Percentiles rank a stretch among this genome's conserved stretches.
Evolutionary conservation across 202 grass and related monocot genomes (phyloP).

Genomic region (Elaeis oleifera): DNA sequence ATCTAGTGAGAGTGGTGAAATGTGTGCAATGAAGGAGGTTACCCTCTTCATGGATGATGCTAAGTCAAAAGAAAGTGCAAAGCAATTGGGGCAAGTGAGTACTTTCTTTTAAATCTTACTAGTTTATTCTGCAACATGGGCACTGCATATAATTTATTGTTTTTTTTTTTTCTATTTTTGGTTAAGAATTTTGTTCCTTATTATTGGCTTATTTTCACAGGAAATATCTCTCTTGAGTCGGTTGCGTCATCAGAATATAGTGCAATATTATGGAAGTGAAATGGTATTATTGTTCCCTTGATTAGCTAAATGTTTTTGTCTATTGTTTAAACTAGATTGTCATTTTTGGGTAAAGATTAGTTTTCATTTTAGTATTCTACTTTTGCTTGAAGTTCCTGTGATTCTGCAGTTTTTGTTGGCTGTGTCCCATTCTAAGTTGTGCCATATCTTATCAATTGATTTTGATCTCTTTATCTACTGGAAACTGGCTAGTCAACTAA

Average conservation of each 20-base stretch:
- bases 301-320: not conserved
- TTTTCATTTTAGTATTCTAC: too few species aligned
- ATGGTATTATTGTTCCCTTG: constrained; percentile 47
- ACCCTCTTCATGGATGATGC: constrained; percentile 98
- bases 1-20: constrained; percentile 88
- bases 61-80: constrained; percentile 99
- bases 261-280: constrained; percentile 93
- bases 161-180: constrained; percentile 17
- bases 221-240: constrained; percentile 97
- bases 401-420: too few species aligned
- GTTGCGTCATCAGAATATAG: constrained; percentile 90
- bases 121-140: constrained; percentile 1
- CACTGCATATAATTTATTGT: not conserved
- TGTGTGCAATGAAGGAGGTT: constrained; percentile 99
- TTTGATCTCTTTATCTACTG: too few species aligned
- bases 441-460: too few species aligned
- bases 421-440: too few species aligned
- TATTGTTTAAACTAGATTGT: too few species aligned
- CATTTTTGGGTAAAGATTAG: too few species aligned
- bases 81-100: constrained; percentile 76
- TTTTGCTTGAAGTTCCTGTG: too few species aligned
- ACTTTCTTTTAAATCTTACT: not conserved
- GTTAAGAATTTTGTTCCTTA: constrained; percentile 6
- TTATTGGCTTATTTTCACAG: constrained; percentile 36
- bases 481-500: too few species aligned